Base-by-base conservation (phyloP, 139 green algal species). In the Coelastrella sp. region DNA sequence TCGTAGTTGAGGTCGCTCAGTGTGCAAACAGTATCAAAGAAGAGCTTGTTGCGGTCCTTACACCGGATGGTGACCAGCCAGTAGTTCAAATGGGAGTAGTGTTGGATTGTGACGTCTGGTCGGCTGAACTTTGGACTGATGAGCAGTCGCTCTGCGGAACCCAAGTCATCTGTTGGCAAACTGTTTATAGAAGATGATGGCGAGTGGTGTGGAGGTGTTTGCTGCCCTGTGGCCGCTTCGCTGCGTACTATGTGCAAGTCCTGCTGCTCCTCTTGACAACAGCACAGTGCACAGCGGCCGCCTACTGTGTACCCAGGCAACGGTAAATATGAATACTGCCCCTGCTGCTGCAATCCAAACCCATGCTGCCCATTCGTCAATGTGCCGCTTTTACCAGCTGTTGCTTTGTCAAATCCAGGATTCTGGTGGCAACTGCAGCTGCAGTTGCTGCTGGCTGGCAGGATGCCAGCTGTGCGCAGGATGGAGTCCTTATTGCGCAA, bases 1-100 rank as follows among this genome's bases (percentile, higher is more conserved):
- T 99, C 97, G 85, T 98, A 99, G 78, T 97, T 93, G 92, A 99
- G 94, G 93, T 99, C 97, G 3, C 96, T 96, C 58, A 99, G 94
- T 0, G 97, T 99, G 93, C 97, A 99, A 17, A 98, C 95, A 8
- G 94, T 97, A 91, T 98, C 96, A 88, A 98, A 98, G 84, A 98
- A 94, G 8, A 96, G 92, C 94, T 99, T 99, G 84, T 95, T 96
- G 24, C 98, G 93, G 96, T 99, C 98, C 27, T 95, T 94, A 90
- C 96, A 99, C 22, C 87, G 82, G 89, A 99, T 97, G 57, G 88
- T 94, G 3, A 99, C 96, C 59, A 97, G 92, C 96, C 96, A 98
- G 95, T 99, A 99, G n/a, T 94, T 94, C 35, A 94, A 92, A 70
- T 95, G 92, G 14, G 82, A 61, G 60, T 92, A 96, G 91, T 96